These are phyloP conservation scores for Potentilla sterilis DNA, from an alignment of 306 rosid species.

Conservation along the genomic window DNA sequence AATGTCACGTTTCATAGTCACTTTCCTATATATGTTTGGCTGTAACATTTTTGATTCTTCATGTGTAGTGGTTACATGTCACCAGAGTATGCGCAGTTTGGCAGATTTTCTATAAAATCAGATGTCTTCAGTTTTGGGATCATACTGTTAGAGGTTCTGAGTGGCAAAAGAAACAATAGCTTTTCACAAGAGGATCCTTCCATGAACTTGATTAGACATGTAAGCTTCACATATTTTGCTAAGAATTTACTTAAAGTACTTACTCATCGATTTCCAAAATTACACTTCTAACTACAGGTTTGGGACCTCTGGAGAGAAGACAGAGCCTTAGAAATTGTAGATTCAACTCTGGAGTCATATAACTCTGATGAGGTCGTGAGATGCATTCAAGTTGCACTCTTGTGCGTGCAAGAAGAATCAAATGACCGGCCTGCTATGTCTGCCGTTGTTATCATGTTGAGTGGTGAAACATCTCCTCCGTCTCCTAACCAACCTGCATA, in stretches of 20 bases:
- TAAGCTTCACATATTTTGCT: slow-evolving; percentile 20
- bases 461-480: slow-evolving; percentile 24
- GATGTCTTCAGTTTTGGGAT: slow-evolving; percentile 64
- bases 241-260: neutral
- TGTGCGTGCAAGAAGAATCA: slow-evolving; percentile 62
- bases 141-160: slow-evolving; percentile 48
- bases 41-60: neutral
- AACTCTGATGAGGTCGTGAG: slow-evolving; percentile 34
- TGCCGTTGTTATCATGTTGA: slow-evolving; percentile 53
- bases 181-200: slow-evolving; percentile 21
- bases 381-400: slow-evolving; percentile 65
- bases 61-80: slow-evolving; percentile 55
- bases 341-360: slow-evolving; percentile 31
- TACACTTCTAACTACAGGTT: slow-evolving; percentile 21
- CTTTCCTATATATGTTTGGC: neutral
- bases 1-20: neutral
- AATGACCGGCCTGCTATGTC: slow-evolving; percentile 61
- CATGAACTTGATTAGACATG: slow-evolving; percentile 50
- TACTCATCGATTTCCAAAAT: neutral
- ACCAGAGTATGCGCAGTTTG: slow-evolving; percentile 62
- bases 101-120: slow-evolving; percentile 42
- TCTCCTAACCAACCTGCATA: slow-evolving; percentile 21
- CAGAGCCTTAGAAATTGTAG: slow-evolving; percentile 41
- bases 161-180: slow-evolving; percentile 46
- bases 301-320: slow-evolving; percentile 54